Percentiles rank a stretch among this genome's conserved stretches.
Evolutionary conservation across 768 basidiomycete species (phyloP).

Genomic region (Pulveroboletus sp.): DNA sequence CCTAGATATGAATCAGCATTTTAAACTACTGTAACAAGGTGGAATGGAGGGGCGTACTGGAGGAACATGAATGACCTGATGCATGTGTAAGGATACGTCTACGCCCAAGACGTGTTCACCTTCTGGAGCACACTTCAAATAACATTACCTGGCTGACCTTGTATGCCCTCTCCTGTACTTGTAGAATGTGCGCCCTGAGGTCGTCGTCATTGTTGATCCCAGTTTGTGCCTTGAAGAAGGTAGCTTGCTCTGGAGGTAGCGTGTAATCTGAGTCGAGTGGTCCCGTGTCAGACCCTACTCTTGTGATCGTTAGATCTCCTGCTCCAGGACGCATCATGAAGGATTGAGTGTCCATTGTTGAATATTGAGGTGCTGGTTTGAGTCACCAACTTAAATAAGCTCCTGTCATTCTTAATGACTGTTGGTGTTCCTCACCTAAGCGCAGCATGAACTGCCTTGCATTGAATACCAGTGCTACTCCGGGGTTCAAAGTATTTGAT

Average conservation of each 20-base stretch:
- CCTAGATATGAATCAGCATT: constrained; percentile 1
- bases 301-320: constrained; percentile 8
- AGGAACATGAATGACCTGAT: constrained; percentile 25
- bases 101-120: background rate
- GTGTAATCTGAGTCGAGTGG: background rate
- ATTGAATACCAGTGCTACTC: too few species aligned
- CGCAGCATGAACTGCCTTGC: too few species aligned
- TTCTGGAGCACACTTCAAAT: background rate
- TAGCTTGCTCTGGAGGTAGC: constrained; percentile 15
- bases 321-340: background rate
- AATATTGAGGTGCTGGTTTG: too few species aligned
- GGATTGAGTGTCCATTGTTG: background rate
- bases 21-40: background rate
- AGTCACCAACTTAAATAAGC: too few species aligned
- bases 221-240: constrained; percentile 28
- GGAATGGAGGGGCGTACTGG: constrained; percentile 4
- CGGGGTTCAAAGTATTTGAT: too few species aligned
- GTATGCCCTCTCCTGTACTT: constrained; percentile 29
- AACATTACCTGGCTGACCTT: constrained; percentile 12
- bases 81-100: constrained; percentile 29
- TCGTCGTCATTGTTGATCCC: constrained; percentile 26
- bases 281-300: background rate
- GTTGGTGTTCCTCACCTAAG: too few species aligned
- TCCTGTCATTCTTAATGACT: too few species aligned
- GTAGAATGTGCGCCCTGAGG: constrained; percentile 29